A percentile compares a stretch with the other conserved stretches of the same genome.
Evolutionary conservation across 208 protist species (phyloP).

Genomic region (Leishmania mexicana): DNA sequence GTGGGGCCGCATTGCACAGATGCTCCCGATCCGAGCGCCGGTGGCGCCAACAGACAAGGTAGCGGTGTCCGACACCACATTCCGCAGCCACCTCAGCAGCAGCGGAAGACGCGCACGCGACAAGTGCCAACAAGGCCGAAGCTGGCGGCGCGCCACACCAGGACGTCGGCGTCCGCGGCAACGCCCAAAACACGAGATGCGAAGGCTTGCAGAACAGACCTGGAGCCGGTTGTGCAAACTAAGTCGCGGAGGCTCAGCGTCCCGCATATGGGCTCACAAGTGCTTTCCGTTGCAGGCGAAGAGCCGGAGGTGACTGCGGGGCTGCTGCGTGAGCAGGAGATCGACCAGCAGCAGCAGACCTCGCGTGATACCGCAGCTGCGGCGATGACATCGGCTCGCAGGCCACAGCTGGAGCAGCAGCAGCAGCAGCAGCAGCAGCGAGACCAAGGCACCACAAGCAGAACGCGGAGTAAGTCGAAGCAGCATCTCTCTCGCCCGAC

Average conservation of each 20-base stretch:
- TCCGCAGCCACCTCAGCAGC: conserved; percentile 11
- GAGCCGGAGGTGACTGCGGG: conserved; percentile 37
- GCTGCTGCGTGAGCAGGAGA: conserved; percentile 25
- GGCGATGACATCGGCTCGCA: conserved; percentile 6
- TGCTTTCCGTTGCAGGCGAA: conserved; percentile 24
- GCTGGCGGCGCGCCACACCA: conserved; percentile 7
- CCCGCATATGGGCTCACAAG: conserved; percentile 15
- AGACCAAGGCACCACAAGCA: neutral
- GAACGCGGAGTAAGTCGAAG: neutral
- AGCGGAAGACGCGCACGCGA: conserved; percentile 11
- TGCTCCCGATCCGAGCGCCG: neutral
- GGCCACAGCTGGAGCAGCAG: conserved; percentile 7
- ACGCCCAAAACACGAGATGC: neutral
- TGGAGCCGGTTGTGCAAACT: conserved; percentile 13
- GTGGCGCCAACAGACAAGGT: conserved; percentile 1
- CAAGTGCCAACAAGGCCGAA: conserved; percentile 18
- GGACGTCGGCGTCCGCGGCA: neutral
- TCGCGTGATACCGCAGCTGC: conserved; percentile 5
- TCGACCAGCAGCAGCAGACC: conserved; percentile 11
- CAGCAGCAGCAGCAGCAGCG: conserved; percentile 20
- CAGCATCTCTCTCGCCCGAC: neutral
- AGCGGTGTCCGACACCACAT: neutral
- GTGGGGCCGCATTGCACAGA: neutral
- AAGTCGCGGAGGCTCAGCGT: conserved; percentile 28
- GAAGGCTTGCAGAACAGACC: neutral